Evolutionary conservation across 2,329 filamentous ascomycete species (phyloP), one percentile per base, ranked within the genome.

Genomic region (Trichoderma sp.): DNA sequence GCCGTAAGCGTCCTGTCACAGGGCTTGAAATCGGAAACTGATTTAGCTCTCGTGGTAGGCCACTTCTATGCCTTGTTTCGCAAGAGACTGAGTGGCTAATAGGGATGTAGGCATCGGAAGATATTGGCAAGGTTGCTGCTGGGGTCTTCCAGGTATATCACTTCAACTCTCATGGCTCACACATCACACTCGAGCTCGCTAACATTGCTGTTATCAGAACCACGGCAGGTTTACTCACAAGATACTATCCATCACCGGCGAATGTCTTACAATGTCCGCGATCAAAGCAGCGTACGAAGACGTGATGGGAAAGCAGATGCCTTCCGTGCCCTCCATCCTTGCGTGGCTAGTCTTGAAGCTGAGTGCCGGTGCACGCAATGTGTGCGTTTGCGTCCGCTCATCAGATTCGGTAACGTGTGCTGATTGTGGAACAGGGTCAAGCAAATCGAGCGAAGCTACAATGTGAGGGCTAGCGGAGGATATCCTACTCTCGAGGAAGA

Each of bases 61-160:
- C 7, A 15, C 3, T 0, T 34, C 9, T 19, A n/a, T n/a, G 14
- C 2, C 7, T 4, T 0, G 5, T 0, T 26, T 5, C 21, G n/a
- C 1, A 6, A 5, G 5, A 7, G 1, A 21, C 3, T 0, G 4
- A 24, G 9, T 44, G 19, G 2, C 59, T 62, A 34, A 62, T n/a
- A 1, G 2, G 2, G 48, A 17, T 24, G 21, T 30, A 62, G 58
- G 59, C 59, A 19, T 62, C 59, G 1, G 39, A 62, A 6, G 59
- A 62, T 15, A 62, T 62, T 19, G 59, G 59, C 7, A 62, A 62
- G 30, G 59, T 62, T 17, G 59, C 59, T 45, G 59, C 59, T 24
- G 59, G 48, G 12, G 2, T 54, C 2, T 21, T 62, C 14, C 48
- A 45, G 39, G 59, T 62, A 39, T 7, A 28, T 34, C 5, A 28